Evolutionary conservation across 2,329 filamentous ascomycete species (phyloP).

Genomic region (Tolypocladium guangdongense): DNA sequence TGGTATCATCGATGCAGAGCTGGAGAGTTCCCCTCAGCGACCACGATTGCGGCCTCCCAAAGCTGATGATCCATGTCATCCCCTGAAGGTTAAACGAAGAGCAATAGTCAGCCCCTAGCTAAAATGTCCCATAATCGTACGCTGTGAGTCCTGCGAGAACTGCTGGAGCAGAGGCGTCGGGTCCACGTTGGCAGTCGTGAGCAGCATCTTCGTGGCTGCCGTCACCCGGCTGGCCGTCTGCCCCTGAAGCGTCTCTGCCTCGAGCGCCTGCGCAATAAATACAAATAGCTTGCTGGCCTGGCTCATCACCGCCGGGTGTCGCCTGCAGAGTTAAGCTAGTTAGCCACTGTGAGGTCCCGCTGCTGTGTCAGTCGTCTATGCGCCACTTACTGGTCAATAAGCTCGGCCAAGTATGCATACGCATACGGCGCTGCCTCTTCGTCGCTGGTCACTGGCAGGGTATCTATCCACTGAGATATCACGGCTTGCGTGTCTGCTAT

Average conservation of each 20-base stretch:
- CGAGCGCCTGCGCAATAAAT: constrained; percentile 77
- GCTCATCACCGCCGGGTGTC: constrained; percentile 69
- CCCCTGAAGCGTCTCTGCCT: constrained; percentile 81
- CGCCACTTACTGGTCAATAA: constrained; percentile 82
- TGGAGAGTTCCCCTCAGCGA: neutral
- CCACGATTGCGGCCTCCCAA: neutral
- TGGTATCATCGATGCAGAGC: neutral
- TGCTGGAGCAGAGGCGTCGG: constrained; percentile 63
- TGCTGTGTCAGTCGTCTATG: neutral
- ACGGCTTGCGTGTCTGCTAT: constrained; percentile 68
- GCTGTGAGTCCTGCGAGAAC: constrained; percentile 71
- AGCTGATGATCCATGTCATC: neutral
- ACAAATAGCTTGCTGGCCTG: constrained; percentile 76
- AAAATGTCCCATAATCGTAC: constrained; percentile 70
- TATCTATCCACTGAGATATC: constrained; percentile 78
- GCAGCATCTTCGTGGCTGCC: constrained; percentile 64
- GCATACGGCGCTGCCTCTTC: constrained; percentile 96
- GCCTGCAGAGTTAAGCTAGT: constrained; percentile 40
- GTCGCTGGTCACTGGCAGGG: constrained; percentile 84
- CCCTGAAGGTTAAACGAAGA: neutral
- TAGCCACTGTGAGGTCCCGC: constrained; percentile 8
- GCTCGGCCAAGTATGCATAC: constrained; percentile 79
- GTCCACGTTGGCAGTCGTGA: constrained; percentile 64
- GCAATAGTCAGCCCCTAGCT: constrained; percentile 30
- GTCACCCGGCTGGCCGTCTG: constrained; percentile 71